Evolutionary conservation across 176 grass and related monocot species (phyloP).

Genomic region (Aegilops tauschii): DNA sequence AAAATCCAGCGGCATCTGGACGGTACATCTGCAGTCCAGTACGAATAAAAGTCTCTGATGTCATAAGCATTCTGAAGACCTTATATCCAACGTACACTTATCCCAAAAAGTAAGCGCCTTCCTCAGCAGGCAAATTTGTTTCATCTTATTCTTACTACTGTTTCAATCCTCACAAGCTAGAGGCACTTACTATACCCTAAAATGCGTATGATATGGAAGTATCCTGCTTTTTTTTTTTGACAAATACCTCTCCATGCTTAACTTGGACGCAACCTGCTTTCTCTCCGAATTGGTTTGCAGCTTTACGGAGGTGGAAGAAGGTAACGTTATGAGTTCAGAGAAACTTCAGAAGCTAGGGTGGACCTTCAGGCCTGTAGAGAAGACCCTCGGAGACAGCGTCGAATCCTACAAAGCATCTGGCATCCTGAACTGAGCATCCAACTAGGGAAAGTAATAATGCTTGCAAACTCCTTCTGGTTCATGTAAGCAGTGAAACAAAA

Average conservation of each 20-base stretch:
- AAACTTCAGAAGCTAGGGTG: constrained; percentile 55
- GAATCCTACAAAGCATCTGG: constrained; percentile 52
- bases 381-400: constrained; percentile 42
- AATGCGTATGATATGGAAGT: not conserved
- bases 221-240: not conserved
- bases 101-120: not conserved
- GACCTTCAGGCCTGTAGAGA: constrained; percentile 43
- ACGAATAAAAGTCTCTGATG: constrained; percentile 7
- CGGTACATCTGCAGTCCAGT: constrained; percentile 35
- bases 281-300: constrained; percentile 10
- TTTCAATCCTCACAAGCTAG: not conserved
- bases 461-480: not conserved
- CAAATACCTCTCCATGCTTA: not conserved
- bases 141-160: not conserved
- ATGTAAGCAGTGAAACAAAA: not conserved
- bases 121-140: not conserved
- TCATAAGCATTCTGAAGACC: constrained; percentile 13
- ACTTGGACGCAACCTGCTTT: not conserved
- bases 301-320: constrained; percentile 40
- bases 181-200: not conserved
- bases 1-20: constrained; percentile 21
- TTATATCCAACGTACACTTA: not conserved
- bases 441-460: not conserved
- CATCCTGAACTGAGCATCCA: constrained; percentile 30
- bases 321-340: not conserved